These are phyloP conservation scores for Euphrasia confusa DNA, from an alignment of 257 asterid species.

Conservation along the genomic window DNA sequence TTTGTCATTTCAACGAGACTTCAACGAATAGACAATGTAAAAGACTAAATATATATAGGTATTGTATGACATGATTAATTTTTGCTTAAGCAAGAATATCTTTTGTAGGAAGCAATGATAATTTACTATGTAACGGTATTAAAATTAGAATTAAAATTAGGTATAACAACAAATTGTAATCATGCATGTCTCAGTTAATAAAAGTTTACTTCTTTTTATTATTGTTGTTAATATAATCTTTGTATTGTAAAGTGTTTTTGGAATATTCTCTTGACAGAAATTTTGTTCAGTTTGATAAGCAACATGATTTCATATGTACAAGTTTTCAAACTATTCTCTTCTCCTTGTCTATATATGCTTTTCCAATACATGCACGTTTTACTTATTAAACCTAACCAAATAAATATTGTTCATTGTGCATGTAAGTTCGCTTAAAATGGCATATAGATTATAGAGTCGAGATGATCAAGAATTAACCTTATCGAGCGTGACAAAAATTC, in stretches of 20 bases:
- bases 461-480: too few species aligned
- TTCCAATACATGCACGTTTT: constrained; percentile 6
- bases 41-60: constrained; percentile 28
- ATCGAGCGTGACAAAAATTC: too few species aligned
- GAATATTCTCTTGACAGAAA: constrained; percentile 26
- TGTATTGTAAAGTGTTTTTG: constrained; percentile 2
- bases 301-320: constrained; percentile 22
- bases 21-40: not conserved
- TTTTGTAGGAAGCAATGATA: constrained; percentile 60
- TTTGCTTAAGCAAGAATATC: constrained; percentile 69
- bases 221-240: not conserved
- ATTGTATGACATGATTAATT: constrained; percentile 38
- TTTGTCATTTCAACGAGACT: constrained; percentile 23
- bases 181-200: constrained; percentile 23
- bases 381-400: too few species aligned
- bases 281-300: constrained; percentile 18
- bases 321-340: constrained; percentile 36
- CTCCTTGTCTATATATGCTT: constrained; percentile 7
- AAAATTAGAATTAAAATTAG: constrained; percentile 15
- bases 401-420: too few species aligned
- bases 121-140: constrained; percentile 7
- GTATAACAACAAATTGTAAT: constrained; percentile 24
- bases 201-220: not conserved
- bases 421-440: too few species aligned
- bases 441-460: too few species aligned